Percentiles rank a stretch among this genome's conserved stretches.
Conservation (phyloP, 1,284 basidiomycete genomes). For the Phellopilus nigrolimitatus region DNA sequence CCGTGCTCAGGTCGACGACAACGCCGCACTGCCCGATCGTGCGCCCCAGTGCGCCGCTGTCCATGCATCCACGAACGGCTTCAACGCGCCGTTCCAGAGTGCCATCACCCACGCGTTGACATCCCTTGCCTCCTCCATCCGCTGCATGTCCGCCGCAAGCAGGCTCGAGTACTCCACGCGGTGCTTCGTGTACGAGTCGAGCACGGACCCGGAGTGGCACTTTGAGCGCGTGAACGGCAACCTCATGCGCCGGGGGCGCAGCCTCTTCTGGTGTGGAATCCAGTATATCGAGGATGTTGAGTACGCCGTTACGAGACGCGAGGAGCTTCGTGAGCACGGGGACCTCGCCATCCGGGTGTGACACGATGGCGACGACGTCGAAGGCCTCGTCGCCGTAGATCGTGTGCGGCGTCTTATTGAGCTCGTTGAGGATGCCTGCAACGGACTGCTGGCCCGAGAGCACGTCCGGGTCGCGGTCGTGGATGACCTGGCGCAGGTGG, state of each 20-base stretch:
- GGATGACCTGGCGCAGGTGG: constrained; percentile 87
- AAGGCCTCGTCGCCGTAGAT: constrained; percentile 98
- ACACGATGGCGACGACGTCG: constrained; percentile 94
- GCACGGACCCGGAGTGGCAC: constrained; percentile 79
- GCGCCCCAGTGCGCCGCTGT: constrained; percentile 59
- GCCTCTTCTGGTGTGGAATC: background rate
- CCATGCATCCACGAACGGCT: constrained; percentile 97
- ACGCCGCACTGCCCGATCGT: constrained; percentile 57
- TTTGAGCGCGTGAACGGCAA: constrained; percentile 92
- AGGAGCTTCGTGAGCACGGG: too few species aligned
- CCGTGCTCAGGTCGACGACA: constrained; percentile 90
- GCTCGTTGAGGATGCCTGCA: too few species aligned
- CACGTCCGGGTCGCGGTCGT: constrained; percentile 93
- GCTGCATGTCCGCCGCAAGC: too few species aligned
- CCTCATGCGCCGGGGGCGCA: constrained; percentile 79
- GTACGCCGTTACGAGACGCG: constrained; percentile 80
- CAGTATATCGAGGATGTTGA: too few species aligned
- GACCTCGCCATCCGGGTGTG: constrained; percentile 86
- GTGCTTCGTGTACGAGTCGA: too few species aligned
- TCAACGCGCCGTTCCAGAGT: constrained; percentile 93
- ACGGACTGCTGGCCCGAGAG: constrained; percentile 82
- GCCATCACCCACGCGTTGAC: constrained; percentile 99
- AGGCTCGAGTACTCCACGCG: too few species aligned
- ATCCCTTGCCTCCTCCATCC: constrained; percentile 74
- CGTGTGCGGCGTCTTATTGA: constrained; percentile 83